Base-by-base conservation (phyloP, 2,329 filamentous ascomycete genomes). In the Xylariales sp. region DNA sequence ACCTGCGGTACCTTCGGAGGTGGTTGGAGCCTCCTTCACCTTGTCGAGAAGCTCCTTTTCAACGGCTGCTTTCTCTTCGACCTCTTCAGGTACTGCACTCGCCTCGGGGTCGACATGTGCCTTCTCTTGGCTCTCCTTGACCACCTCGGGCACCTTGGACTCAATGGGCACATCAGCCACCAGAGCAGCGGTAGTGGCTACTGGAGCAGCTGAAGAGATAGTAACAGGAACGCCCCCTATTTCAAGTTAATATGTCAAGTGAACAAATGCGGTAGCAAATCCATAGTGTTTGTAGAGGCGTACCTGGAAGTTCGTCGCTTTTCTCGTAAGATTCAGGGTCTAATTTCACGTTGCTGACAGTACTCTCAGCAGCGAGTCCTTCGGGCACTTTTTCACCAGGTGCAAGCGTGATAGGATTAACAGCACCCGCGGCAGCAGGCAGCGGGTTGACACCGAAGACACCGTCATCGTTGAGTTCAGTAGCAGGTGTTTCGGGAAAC, bases 261-360 rank as follows among this genome's bases (percentile, higher is more conserved):
- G 18, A n/a, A 1, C 16, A 45, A 5, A 18, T 30, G 23, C 28
- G 8, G 18, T 10, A 49, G 18, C 39, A 32, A 14, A 23, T 32
- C 76, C 6, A 34, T 2, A 3, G 16, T 43, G 18, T 48, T 39
- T 10, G 16, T 53, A 6, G 18, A 18, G 75, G 63, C 73, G 58
- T 75, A 72, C 86, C 86, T 58, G 86, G 84, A 49, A 90, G 80
- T 65, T 89, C 86, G 75, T 91, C 91, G 71, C 90, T 89, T 80
- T 92, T 92, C 79, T 97, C 91, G 80, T 97, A 98, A 1, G 93
- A 95, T 73, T 90, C 92, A 79, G 93, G 87, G 78, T 97, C 94
- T 23, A 93, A 87, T 75, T 90, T 88, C 76, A 97, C 87, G 58
- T 93, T 90, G 68, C 83, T 83, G 78, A 93, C 91, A 74, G 88